These are phyloP conservation scores for Eragrostis nindensis DNA, from an alignment of 176 grass and related monocot species.

Conservation along the genomic window DNA sequence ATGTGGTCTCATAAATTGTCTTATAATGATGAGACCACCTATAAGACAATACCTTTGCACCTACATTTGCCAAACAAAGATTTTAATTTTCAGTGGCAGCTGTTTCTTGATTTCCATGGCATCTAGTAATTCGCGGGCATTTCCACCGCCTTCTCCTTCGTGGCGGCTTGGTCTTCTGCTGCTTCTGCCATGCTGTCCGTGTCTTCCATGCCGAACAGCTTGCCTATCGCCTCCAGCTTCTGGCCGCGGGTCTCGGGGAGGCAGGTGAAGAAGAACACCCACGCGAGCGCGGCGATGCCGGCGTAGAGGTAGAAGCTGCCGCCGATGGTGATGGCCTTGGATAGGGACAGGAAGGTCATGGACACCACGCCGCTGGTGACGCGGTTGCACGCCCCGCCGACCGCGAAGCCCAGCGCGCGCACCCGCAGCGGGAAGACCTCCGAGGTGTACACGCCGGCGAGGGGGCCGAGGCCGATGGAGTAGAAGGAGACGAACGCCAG, in stretches of 20 bases:
- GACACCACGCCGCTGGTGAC: conserved; percentile 63
- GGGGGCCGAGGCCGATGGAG: conserved; percentile 68
- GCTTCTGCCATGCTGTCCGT: conserved; percentile 13
- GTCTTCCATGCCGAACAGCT: conserved; percentile 53
- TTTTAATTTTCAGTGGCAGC: too few relatives aligned
- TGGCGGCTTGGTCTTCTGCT: not conserved
- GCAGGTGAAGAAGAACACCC: conserved; percentile 59
- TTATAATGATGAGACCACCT: too few relatives aligned
- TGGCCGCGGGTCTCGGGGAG: conserved; percentile 67
- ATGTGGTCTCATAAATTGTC: too few relatives aligned
- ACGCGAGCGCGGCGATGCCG: conserved; percentile 40
- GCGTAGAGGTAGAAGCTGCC: conserved; percentile 72
- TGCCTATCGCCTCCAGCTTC: conserved; percentile 59
- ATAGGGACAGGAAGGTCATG: conserved; percentile 74
- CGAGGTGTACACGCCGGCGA: conserved; percentile 55
- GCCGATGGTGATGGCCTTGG: conserved; percentile 74
- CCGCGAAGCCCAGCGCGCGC: conserved; percentile 56
- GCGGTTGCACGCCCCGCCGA: conserved; percentile 56
- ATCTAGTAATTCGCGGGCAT: conserved; percentile 20
- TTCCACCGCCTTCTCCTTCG: conserved; percentile 30
- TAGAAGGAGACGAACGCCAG: conserved; percentile 63
- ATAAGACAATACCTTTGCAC: too few relatives aligned
- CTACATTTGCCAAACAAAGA: too few relatives aligned
- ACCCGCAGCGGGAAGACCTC: conserved; percentile 68
- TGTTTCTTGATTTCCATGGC: not conserved